phyloP scores from a whole-genome alignment of 176 grass and related monocot genomes.

The Dendrocalamus sinicus region DNA sequence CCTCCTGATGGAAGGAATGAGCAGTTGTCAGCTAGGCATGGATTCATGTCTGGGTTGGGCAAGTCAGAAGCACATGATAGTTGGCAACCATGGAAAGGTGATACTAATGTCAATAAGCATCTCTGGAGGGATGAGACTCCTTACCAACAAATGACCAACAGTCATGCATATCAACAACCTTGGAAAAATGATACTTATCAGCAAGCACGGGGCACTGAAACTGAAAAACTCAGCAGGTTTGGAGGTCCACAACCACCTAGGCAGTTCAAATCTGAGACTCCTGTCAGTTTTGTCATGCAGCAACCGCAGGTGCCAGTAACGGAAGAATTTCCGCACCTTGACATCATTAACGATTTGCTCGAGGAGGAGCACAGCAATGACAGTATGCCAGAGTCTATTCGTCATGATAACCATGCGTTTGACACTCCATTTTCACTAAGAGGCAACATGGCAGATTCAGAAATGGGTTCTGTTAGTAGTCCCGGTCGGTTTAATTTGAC shows the following conservation, averaged over 20 bases:
- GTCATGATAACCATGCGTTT: conserved; percentile 54
- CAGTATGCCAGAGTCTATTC: conserved; percentile 42
- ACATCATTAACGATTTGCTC: conserved; percentile 93
- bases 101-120: conserved; percentile 49
- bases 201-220: conserved; percentile 48
- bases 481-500: conserved; percentile 43
- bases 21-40: conserved; percentile 48
- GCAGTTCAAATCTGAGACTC: conserved; percentile 40
- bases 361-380: conserved; percentile 72
- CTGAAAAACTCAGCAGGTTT: conserved; percentile 46
- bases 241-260: conserved; percentile 43
- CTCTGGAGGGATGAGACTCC: conserved; percentile 35
- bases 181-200: conserved; percentile 49
- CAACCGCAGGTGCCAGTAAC: conserved; percentile 45
- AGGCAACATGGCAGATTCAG: conserved; percentile 40
- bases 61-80: conserved; percentile 44
- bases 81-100: conserved; percentile 62
- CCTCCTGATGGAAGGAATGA: conserved; percentile 55
- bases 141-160: conserved; percentile 48
- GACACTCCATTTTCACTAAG: conserved; percentile 52
- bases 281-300: conserved; percentile 37
- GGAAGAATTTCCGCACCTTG: conserved; percentile 86
- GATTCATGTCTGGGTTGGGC: conserved; percentile 55
- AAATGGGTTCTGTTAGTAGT: conserved; percentile 44
- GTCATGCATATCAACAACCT: conserved; percentile 32